Evolutionary conservation across 2,329 filamentous ascomycete species (phyloP).

Genomic region (Alternaria alternata): DNA sequence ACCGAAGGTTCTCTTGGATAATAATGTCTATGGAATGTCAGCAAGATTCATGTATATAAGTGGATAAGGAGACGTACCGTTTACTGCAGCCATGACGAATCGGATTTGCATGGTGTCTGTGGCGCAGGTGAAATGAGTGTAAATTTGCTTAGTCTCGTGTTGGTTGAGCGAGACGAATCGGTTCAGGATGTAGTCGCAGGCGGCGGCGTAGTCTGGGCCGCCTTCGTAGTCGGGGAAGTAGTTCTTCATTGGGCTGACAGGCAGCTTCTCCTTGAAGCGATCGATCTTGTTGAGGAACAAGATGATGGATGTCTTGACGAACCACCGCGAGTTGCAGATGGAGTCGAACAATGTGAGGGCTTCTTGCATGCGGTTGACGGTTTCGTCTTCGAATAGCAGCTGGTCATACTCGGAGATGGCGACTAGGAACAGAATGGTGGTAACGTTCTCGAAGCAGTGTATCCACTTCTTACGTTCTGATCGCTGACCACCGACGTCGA

Average conservation of each 20-base stretch:
- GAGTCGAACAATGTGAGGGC: slow-evolving; percentile 75
- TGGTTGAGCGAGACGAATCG: slow-evolving; percentile 98
- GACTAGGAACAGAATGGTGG: slow-evolving; percentile 93
- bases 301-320: slow-evolving; percentile 76
- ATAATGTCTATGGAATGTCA: slow-evolving; percentile 83
- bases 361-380: slow-evolving; percentile 78
- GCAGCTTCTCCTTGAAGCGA: slow-evolving; percentile 77
- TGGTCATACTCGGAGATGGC: slow-evolving; percentile 98
- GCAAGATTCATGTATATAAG: slow-evolving; percentile 24
- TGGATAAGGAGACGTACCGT: slow-evolving; percentile 69
- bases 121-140: slow-evolving; percentile 98
- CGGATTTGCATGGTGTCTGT: slow-evolving; percentile 99
- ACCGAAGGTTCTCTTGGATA: slow-evolving; percentile 97
- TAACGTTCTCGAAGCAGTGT: slow-evolving; percentile 98
- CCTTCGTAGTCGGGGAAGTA: slow-evolving; percentile 82
- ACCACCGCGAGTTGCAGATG: slow-evolving; percentile 77
- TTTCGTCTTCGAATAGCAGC: slow-evolving; percentile 94
- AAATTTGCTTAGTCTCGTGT: slow-evolving; percentile 99
- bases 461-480: slow-evolving; percentile 99
- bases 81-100: slow-evolving; percentile 99
- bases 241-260: slow-evolving; percentile 77
- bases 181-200: slow-evolving; percentile 99
- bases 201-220: slow-evolving; percentile 92
- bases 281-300: slow-evolving; percentile 80
- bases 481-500: slow-evolving; percentile 93